phyloP scores from a whole-genome alignment of 164 flowering plant species.

The Malania oleifera region DNA sequence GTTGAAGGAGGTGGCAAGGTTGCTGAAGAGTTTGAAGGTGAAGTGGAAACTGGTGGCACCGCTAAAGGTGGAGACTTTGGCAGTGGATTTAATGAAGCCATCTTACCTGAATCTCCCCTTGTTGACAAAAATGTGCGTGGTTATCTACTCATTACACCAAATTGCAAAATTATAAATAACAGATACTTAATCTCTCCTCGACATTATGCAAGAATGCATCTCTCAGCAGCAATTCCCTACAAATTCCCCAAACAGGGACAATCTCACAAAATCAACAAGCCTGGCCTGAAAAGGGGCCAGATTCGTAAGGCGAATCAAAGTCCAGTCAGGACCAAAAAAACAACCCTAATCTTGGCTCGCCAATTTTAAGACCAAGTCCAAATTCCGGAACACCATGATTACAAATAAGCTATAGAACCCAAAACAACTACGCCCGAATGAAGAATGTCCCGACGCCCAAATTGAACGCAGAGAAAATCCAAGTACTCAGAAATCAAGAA shows the following conservation, averaged over 20 bases:
- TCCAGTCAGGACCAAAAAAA: conserved; percentile 4
- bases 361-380: conserved; percentile 7
- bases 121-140: not conserved
- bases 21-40: conserved; percentile 4
- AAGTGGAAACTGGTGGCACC: conserved; percentile 17
- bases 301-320: not conserved
- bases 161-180: not conserved
- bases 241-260: not conserved
- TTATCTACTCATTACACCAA: conserved; percentile 1
- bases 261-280: too few species aligned
- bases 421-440: not conserved
- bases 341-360: not conserved
- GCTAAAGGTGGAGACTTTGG: conserved; percentile 19
- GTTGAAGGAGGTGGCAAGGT: conserved; percentile 10
- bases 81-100: conserved; percentile 19
- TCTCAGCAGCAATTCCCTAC: not conserved
- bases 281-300: too few species aligned
- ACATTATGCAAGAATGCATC: not conserved
- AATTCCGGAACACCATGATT: not conserved
- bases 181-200: not conserved
- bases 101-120: conserved; percentile 2
- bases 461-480: not conserved
- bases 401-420: not conserved
- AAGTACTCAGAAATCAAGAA: conserved; percentile 1
- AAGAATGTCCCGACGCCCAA: conserved; percentile 12